Conservation (phyloP, 306 rosid species). For the Prunus campanulata region DNA sequence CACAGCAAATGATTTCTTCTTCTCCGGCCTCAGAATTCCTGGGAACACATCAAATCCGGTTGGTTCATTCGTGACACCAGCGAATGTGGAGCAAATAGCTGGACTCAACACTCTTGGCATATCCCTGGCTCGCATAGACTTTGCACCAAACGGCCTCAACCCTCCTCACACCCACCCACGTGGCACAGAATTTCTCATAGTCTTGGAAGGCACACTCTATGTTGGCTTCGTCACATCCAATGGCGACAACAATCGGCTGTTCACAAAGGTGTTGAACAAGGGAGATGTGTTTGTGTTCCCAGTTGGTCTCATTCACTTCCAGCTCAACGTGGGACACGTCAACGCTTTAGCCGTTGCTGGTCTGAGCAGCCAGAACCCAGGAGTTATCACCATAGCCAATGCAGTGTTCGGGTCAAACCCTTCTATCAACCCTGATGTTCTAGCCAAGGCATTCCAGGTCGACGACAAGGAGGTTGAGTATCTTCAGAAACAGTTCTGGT, state of each 20-base stretch:
- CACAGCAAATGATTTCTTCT: neutral
- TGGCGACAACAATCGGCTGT: neutral
- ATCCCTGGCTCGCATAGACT: neutral
- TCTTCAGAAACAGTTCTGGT: constrained; percentile 18
- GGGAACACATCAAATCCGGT: neutral
- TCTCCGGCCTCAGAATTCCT: neutral
- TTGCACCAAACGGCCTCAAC: constrained; percentile 3
- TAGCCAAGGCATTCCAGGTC: constrained; percentile 2
- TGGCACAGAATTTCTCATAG: neutral
- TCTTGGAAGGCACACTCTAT: constrained; percentile 5
- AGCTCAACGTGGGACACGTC: neutral
- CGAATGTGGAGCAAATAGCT: neutral
- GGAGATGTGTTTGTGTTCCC: constrained; percentile 12
- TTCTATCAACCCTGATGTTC: neutral
- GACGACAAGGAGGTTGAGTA: neutral
- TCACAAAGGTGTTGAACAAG: constrained; percentile 2
- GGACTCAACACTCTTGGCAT: constrained; percentile 15
- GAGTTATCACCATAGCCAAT: constrained; percentile 10
- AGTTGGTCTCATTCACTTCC: constrained; percentile 8
- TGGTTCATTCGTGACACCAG: neutral
- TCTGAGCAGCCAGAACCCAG: constrained; percentile 2
- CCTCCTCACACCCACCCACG: constrained; percentile 15
- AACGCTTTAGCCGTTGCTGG: neutral
- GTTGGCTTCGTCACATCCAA: constrained; percentile 17
- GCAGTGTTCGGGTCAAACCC: neutral